Base-by-base conservation (phyloP, 2,329 filamentous ascomycete species). In the Aureobasidium sp. region DNA sequence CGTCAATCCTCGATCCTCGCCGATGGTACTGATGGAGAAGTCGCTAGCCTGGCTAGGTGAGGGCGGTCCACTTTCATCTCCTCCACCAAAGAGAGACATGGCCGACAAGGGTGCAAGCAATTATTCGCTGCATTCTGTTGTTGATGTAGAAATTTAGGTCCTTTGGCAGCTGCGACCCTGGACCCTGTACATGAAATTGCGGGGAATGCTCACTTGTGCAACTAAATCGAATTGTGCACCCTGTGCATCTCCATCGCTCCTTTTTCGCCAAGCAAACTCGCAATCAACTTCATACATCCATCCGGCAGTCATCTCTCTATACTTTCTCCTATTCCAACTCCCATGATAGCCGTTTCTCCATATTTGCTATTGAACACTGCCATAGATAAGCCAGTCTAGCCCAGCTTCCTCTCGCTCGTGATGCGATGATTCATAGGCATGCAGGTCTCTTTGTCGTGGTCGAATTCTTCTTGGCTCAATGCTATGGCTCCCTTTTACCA, bases 301-400 rank as follows among this genome's bases (percentile, higher is more conserved):
- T 34, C 32, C 3, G 2, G 32, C 9, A 34, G 32, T 10, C 32
- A 34, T 34, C 6, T 10, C 32, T 34, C 32, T 10, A 34, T 34
- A 34, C 85, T 20, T 20, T 20, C 20, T 20, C 20, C 20, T 20
- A 20, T 20, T 20, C 20, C 20, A 20, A 20, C 1, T 20, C 20
- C 20, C 20, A 1, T 20, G 1, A 20, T 20, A 20, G 20, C 20
- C 20, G 20, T 20, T 20, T 20, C 20, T 20, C 20, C 20, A 20
- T 20, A 20, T 20, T 20, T 20, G 1, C 20, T 20, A 20, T 20
- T 20, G 20, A 20, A 20, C 1, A 20, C 20, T 20, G 20, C 20
- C 20, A 20, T 20, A 20, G 20, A 20, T 20, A 20, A 20, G 20
- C 20, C 20, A 20, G 20, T 20, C 20, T 20, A 1, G 20, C 20